Conservation (phyloP, 345 rosid species). For the Populus alba region DNA sequence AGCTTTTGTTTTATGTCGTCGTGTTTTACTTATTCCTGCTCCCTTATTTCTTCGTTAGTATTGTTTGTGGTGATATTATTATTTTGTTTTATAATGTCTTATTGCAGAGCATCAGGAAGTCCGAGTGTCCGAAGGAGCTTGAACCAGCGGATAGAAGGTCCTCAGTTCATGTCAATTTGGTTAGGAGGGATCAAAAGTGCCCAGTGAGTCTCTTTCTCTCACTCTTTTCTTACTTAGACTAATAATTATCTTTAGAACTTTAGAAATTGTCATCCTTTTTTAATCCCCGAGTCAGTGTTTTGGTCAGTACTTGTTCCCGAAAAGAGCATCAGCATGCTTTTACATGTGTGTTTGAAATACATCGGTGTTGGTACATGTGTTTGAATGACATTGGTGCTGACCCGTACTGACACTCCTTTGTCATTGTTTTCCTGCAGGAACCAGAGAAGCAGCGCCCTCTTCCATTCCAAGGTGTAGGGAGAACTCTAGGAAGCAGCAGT, state of each 20-base stretch:
- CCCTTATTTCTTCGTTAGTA: background rate
- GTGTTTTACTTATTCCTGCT: background rate
- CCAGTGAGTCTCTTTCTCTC: slow-evolving; percentile 54
- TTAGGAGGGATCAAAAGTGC: slow-evolving; percentile 64
- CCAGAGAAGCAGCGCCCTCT: slow-evolving; percentile 54
- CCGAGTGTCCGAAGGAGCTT: slow-evolving; percentile 96
- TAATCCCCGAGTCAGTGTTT: background rate
- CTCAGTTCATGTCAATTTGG: slow-evolving; percentile 76
- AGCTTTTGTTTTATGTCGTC: background rate
- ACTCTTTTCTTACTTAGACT: background rate
- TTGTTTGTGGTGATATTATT: background rate
- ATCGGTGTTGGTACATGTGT: background rate
- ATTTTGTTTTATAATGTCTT: background rate
- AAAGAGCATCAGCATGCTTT: background rate
- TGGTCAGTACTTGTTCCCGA: background rate
- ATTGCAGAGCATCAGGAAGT: slow-evolving; percentile 79
- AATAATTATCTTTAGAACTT: background rate
- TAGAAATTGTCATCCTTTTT: background rate
- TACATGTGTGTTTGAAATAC: background rate
- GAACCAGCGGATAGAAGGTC: slow-evolving; percentile 86
- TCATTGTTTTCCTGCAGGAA: slow-evolving; percentile 46
- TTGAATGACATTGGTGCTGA: background rate
- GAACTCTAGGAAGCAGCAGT: slow-evolving; percentile 81
- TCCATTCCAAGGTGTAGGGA: slow-evolving; percentile 87
- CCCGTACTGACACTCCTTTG: background rate